phyloP scores from a whole-genome alignment of 2,329 filamentous ascomycete genomes.

The Tympanopsis confertula region DNA sequence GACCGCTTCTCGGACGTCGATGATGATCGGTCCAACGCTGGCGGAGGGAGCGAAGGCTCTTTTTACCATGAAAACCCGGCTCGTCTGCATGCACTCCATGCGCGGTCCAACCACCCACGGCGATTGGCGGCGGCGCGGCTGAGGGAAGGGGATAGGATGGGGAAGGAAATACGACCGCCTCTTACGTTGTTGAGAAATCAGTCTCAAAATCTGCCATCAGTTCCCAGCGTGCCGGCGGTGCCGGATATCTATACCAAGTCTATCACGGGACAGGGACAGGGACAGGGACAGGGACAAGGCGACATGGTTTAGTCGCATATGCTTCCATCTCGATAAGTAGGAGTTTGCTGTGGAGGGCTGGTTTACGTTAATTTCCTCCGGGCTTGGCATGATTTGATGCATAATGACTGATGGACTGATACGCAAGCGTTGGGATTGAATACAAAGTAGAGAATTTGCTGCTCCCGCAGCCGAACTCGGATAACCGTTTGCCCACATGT shows the following conservation, averaged over 20 bases:
- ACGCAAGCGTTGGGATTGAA: too few species aligned
- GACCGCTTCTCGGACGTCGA: slow-evolving; percentile 74
- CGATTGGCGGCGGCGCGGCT: not conserved
- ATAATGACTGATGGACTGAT: too few species aligned
- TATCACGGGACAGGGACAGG: too few species aligned
- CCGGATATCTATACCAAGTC: not conserved
- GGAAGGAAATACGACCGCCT: not conserved
- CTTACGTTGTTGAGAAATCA: too few species aligned
- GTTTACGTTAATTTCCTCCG: too few species aligned
- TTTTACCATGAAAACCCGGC: not conserved
- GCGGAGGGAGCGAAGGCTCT: not conserved
- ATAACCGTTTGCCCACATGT: too few species aligned
- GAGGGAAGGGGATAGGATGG: not conserved
- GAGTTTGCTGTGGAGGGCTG: too few species aligned
- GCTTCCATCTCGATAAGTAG: too few species aligned
- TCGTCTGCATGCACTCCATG: not conserved
- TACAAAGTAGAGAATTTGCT: too few species aligned
- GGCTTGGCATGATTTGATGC: too few species aligned
- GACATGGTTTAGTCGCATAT: not conserved
- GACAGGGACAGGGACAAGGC: not conserved
- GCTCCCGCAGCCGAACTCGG: too few species aligned
- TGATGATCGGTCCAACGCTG: slow-evolving; percentile 29
- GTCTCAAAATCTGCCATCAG: too few species aligned
- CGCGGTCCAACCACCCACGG: not conserved
- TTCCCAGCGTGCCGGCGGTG: not conserved